Conservation (phyloP, 2,329 filamentous ascomycete species). For the Cercospora janseana region DNA sequence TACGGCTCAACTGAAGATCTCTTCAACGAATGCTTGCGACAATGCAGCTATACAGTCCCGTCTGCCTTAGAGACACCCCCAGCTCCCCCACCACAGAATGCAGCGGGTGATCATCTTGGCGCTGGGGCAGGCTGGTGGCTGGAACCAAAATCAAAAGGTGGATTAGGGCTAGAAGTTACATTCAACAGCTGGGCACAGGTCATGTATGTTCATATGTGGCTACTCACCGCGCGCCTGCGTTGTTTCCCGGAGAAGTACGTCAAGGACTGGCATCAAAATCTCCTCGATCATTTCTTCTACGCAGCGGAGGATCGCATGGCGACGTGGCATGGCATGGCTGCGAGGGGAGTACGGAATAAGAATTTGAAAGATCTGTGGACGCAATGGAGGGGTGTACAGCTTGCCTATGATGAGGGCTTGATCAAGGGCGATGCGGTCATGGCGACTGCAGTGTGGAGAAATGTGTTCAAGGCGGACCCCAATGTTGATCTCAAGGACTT, state of each 20-base stretch:
- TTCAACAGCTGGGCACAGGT: conserved; percentile 97
- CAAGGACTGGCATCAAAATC: conserved; percentile 78
- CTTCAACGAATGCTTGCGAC: conserved; percentile 69
- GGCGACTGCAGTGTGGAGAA: conserved; percentile 85
- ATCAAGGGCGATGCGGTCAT: conserved; percentile 73
- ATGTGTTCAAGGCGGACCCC: conserved; percentile 75
- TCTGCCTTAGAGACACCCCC: conserved; percentile 61
- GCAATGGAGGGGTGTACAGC: conserved; percentile 84
- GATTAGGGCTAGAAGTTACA: conserved; percentile 72
- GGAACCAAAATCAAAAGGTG: conserved; percentile 43
- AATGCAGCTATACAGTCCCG: conserved; percentile 75
- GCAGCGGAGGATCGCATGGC: conserved; percentile 82
- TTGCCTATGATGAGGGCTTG: conserved; percentile 81
- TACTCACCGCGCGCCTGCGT: conserved; percentile 79
- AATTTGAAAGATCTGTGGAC: conserved; percentile 83
- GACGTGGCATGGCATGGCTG: conserved; percentile 67
- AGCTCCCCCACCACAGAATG: conserved; percentile 66
- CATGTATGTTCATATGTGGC: conserved; percentile 94
- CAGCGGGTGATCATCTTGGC: conserved; percentile 79
- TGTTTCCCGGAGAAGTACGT: conserved; percentile 69
- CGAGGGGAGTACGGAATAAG: conserved; percentile 56
- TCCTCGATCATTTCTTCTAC: conserved; percentile 94
- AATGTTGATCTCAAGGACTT: conserved; percentile 62
- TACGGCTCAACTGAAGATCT: conserved; percentile 76
- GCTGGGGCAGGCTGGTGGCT: conserved; percentile 77